Percentiles rank a stretch among this genome's conserved stretches.
Evolutionary conservation across 495 filamentous ascomycete genomes (phyloP).

Genomic region (Penicillium egyptiacum): DNA sequence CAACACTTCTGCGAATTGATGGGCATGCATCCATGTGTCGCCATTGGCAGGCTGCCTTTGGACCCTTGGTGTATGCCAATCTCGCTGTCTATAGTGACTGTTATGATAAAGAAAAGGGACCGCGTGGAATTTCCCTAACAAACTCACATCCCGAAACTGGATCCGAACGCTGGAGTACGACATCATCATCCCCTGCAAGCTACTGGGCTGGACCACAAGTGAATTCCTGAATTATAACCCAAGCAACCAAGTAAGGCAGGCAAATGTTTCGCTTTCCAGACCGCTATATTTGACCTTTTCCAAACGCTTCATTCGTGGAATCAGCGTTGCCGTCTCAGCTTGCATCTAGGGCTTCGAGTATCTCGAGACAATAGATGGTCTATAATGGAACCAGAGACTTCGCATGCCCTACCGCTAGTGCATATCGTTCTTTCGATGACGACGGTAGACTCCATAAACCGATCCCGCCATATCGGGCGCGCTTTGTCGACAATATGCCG

Average conservation of each 20-base stretch:
- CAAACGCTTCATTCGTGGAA: conserved; percentile 5
- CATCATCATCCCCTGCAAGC: neutral
- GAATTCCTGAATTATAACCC: neutral
- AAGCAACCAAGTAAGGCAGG: neutral
- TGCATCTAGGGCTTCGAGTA: conserved; percentile 1
- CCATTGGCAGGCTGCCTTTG: neutral
- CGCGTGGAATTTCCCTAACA: neutral
- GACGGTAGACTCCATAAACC: no score
- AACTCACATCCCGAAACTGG: neutral
- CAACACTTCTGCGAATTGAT: neutral
- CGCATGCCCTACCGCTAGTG: neutral
- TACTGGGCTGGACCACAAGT: neutral
- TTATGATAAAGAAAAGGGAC: neutral
- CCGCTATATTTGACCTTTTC: conserved; percentile 7
- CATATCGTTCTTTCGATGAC: no score
- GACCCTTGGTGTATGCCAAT: neutral
- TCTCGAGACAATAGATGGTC: neutral
- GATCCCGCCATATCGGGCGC: conserved; percentile 1
- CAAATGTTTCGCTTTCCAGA: conserved; percentile 5
- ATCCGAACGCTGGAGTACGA: neutral
- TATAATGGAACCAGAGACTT: conserved; percentile 1
- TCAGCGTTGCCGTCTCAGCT: neutral
- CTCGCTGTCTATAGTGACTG: conserved; percentile 1
- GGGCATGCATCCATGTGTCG: neutral
- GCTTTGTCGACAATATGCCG: neutral